Evolutionary conservation across 2,329 filamentous ascomycete species (phyloP), one percentile per base, ranked within the genome.

Genomic region (Mycosphaerella arachidis): DNA sequence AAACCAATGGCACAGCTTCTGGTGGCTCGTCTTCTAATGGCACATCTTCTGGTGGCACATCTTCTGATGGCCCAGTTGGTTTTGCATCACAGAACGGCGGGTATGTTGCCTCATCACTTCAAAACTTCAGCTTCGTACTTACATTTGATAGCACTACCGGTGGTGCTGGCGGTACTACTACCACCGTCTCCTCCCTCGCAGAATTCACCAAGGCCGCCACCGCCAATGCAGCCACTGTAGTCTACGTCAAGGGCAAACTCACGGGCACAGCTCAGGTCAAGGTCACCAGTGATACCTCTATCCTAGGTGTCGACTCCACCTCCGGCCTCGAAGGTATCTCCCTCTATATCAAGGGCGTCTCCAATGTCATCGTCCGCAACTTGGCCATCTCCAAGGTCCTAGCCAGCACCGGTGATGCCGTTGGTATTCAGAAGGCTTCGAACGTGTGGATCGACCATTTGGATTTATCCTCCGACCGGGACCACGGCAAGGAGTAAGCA

Each of bases 391-490:
- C 75, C 61, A 79, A 82, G 58, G 79, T 83, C 1, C 73, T 75
- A 10, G 74, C 76, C 6, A 71, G 74, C 8, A 73, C 76, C 33
- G 80, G 80, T 40, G 83, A 86, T 69, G 78, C 80, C 43, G 76
- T 86, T 56, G 77, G 78, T 1, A 75, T 84, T 3, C 77, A 84
- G 62, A 67, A 70, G 1, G 74, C 77, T 1, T 77, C 70, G 4
- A 81, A 82, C 57, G 76, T 86, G 30, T 89, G 86, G 86, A 76
- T 89, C 53, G 86, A 89, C 75, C 86, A 89, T 76, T 79, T 80
- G 71, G 86, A 89, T 64, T 78, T 89, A 24, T 85, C 81, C 4
- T 84, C 83, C 27, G 81, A 88, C 74, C 70, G 71, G 35, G 76
- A 80, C 67, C 77, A 83, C 70, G 84, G 80, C 77, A 89, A 89